These are phyloP conservation scores for Zea mays DNA, from an alignment of 176 grass and related monocot genomes.

Conservation along the genomic window Zm-B73-REFERENCE-NAM-5.0 NC_050098.1:135037501-135038000, in stretches of 20 bases:
- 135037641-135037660: neutral
- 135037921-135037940: neutral
- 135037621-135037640: neutral
- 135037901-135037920: neutral
- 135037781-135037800: neutral
- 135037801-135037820: neutral
- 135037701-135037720: neutral
- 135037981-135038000: neutral
- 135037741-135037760: neutral
- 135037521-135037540: neutral
- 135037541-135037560: neutral
- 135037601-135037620: neutral
- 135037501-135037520: neutral
- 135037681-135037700: neutral
- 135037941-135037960: neutral
- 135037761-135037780: conserved; percentile 1
- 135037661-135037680: neutral
- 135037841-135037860: neutral
- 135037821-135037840: neutral
- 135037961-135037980: neutral
- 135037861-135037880: neutral
- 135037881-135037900: neutral
- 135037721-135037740: neutral
- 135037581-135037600: neutral
- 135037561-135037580: neutral